These are phyloP conservation scores for Penicillium parvum DNA, from an alignment of 495 filamentous ascomycete species.

Conservation along the genomic window DNA sequence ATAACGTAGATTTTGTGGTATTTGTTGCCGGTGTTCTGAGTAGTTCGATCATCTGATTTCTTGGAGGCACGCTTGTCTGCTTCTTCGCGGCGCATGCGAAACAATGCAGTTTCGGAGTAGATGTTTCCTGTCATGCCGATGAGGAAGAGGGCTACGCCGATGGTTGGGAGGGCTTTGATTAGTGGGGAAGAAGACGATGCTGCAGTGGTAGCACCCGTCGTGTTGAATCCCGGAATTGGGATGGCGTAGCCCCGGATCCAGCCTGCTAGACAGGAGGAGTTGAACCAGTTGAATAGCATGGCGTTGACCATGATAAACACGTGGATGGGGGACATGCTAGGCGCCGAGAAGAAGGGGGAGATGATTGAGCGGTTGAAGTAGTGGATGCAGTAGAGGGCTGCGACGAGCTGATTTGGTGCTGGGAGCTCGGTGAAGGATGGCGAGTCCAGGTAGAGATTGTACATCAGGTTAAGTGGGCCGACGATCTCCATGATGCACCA, in stretches of 20 bases:
- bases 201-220: background rate
- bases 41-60: constrained; percentile 31
- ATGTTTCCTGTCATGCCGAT: constrained; percentile 76
- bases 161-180: constrained; percentile 8
- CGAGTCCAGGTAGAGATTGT: constrained; percentile 65
- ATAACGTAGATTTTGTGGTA: constrained; percentile 85
- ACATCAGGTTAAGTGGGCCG: constrained; percentile 71
- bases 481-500: constrained; percentile 86
- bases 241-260: constrained; percentile 62
- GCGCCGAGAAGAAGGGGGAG: constrained; percentile 71
- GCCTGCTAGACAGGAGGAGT: constrained; percentile 68
- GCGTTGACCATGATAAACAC: constrained; percentile 56
- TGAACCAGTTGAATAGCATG: constrained; percentile 69
- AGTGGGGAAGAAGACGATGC: background rate
- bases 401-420: constrained; percentile 30
- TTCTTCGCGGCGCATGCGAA: constrained; percentile 54
- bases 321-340: constrained; percentile 87
- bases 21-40: constrained; percentile 19
- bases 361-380: constrained; percentile 86
- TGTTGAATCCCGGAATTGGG: constrained; percentile 19
- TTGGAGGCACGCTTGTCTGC: constrained; percentile 39
- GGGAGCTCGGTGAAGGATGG: constrained; percentile 21
- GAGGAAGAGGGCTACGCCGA: constrained; percentile 58
- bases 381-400: constrained; percentile 55
- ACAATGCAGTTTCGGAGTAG: constrained; percentile 60